phyloP scores from a whole-genome alignment of 352 stramenopile species.

The Phytophthora parvispora region DNA sequence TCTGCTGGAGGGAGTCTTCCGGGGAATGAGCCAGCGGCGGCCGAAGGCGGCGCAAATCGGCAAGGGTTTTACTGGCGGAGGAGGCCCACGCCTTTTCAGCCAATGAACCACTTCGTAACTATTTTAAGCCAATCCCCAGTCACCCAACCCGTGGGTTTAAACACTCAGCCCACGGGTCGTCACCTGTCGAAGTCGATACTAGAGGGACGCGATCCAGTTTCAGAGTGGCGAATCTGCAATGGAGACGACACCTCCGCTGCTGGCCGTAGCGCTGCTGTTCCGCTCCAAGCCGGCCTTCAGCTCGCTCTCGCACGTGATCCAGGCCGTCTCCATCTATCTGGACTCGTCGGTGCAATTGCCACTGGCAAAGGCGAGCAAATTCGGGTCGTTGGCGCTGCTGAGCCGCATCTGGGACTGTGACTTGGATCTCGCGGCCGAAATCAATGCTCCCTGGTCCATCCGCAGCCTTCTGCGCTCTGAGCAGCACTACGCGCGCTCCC shows the following conservation, averaged over 20 bases:
- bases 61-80: constrained; percentile 41
- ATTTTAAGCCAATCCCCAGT: not conserved
- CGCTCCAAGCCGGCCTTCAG: not conserved
- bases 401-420: constrained; percentile 1
- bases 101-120: constrained; percentile 10
- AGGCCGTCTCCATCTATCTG: not conserved
- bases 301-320: not conserved
- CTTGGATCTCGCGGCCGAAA: not conserved
- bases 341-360: constrained; percentile 4
- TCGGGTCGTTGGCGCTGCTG: not conserved
- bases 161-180: no score
- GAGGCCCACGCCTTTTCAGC: constrained; percentile 13
- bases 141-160: not conserved
- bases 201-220: not conserved
- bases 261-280: not conserved
- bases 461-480: constrained; percentile 1
- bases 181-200: not conserved
- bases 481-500: not conserved
- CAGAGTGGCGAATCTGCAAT: not conserved
- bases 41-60: not conserved
- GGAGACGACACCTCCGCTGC: not conserved
- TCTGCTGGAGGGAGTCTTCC: constrained; percentile 49
- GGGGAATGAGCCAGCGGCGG: constrained; percentile 27
- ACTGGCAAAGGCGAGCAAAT: constrained; percentile 4
- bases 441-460: constrained; percentile 4